Base-by-base conservation (phyloP, 1,139 yeast genomes). In the Kodamaea fungicola region DNA sequence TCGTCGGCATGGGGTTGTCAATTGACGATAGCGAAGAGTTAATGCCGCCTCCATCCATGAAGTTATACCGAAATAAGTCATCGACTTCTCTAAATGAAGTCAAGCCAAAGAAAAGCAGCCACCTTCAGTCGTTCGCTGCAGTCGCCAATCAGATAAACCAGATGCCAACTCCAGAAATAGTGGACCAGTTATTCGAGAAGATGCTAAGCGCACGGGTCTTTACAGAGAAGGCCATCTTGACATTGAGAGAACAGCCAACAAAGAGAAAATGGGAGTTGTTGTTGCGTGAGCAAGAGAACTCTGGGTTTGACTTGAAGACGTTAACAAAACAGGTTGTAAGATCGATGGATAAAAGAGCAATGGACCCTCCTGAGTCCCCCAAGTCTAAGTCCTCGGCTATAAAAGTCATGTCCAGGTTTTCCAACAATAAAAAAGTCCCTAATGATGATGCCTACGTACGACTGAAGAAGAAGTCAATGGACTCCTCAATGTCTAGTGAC, bases 181-280 rank as follows among this genome's bases (percentile, higher is more conserved):
- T 71, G 5, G 71, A 70, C 40, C 50, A 45, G 7, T 49, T 70
- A 8, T 71, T 71, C 44, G 74, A 69, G 39, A 55, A 58, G 34
- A 48, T 71, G 21, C 52, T 71, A 7, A 57, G 72, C 9, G 59
- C 58, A 1, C 47, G 76, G 38, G 72, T 58, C 0, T 70, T 71
- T 39, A 57, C 72, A 1, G 65, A 57, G 2, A 54, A 56, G 28
- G 71, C 73, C 1, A 43, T 65, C 12, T 52, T 49, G 30, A 52
- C 64, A 1, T 49, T 67, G 31, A 40, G 62, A 30, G 61, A 57
- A 12, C 67, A 58, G 41, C 55, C 72, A 2, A 52, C 63, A 1
- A 58, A 55, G 37, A 44, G 77, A 23, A 71, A 71, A 47, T 71
- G 76, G 76, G 76, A 71, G 42, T 50, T 71, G 9, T 49, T 71